These are phyloP conservation scores for Pyrrhoderma noxium DNA, from an alignment of 1,284 basidiomycete species.

Conservation along the genomic window DNA sequence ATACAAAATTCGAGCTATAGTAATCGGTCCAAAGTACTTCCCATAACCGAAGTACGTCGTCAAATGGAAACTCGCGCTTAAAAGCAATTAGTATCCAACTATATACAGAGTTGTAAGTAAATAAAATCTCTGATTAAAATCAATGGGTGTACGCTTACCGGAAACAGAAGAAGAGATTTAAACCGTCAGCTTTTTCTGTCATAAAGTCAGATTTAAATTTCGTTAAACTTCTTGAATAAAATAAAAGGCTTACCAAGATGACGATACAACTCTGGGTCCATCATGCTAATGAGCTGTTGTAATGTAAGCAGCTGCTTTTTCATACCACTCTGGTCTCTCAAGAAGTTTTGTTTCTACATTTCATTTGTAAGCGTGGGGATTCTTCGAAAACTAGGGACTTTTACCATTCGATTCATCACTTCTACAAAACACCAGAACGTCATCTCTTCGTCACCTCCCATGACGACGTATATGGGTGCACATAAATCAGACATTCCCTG, in stretches of 20 bases:
- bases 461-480: conserved; percentile 88
- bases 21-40: conserved; percentile 95
- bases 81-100: conserved; percentile 85
- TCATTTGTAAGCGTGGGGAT: not conserved
- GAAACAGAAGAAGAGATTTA: conserved; percentile 99
- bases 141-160: conserved; percentile 42
- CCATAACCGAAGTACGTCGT: conserved; percentile 86
- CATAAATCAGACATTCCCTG: conserved; percentile 98
- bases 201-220: conserved; percentile 6
- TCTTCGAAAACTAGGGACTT: conserved; percentile 23
- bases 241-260: conserved; percentile 57
- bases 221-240: conserved; percentile 1
- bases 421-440: conserved; percentile 96
- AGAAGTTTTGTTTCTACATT: conserved; percentile 82
- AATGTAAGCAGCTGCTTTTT: conserved; percentile 85
- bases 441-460: conserved; percentile 80
- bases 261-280: conserved; percentile 90
- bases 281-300: conserved; percentile 84
- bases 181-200: conserved; percentile 78
- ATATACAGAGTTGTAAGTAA: conserved; percentile 2
- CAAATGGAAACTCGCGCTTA: conserved; percentile 93
- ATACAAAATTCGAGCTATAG: conserved; percentile 81
- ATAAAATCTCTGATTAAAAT: not conserved
- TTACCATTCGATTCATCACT: conserved; percentile 91
- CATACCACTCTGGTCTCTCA: conserved; percentile 97